A percentile compares a stretch with the other conserved stretches of the same genome.
phyloP scores from a whole-genome alignment of 192 early-diverging fungal species.

The Coemansia sp. region DNA sequence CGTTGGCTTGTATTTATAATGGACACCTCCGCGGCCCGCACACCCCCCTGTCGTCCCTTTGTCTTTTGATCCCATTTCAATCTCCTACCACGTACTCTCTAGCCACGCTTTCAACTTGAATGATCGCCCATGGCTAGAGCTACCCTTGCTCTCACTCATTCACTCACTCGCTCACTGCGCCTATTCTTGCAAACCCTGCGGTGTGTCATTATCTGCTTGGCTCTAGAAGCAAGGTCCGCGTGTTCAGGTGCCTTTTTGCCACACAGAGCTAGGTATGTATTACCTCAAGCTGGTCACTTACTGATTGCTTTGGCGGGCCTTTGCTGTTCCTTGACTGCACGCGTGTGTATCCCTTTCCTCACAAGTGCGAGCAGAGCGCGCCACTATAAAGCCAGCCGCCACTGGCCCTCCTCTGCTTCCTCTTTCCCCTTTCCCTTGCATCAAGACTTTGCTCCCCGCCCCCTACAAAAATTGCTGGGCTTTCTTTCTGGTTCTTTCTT shows the following conservation, averaged over 20 bases:
- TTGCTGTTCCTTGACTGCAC: constrained; percentile 3
- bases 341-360: background rate
- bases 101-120: background rate
- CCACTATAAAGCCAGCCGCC: background rate
- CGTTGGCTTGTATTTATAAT: background rate
- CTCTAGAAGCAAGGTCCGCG: background rate
- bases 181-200: background rate
- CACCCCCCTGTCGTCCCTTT: background rate
- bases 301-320: background rate
- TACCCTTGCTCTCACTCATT: background rate
- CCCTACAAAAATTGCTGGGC: background rate
- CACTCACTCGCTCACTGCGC: background rate
- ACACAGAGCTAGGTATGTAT: background rate
- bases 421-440: background rate
- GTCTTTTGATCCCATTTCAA: background rate
- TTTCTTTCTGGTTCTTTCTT: background rate
- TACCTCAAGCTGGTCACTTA: background rate
- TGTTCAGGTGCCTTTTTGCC: background rate
- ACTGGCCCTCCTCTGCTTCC: background rate
- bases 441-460: background rate
- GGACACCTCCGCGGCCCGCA: background rate
- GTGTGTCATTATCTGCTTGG: background rate
- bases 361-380: background rate
- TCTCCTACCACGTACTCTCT: constrained; percentile 1
- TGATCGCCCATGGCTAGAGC: constrained; percentile 9